Evolutionary conservation across 2,329 filamentous ascomycete species (phyloP), one percentile per base, ranked within the genome.

Genomic region (Alternaria hordeiaustralica): DNA sequence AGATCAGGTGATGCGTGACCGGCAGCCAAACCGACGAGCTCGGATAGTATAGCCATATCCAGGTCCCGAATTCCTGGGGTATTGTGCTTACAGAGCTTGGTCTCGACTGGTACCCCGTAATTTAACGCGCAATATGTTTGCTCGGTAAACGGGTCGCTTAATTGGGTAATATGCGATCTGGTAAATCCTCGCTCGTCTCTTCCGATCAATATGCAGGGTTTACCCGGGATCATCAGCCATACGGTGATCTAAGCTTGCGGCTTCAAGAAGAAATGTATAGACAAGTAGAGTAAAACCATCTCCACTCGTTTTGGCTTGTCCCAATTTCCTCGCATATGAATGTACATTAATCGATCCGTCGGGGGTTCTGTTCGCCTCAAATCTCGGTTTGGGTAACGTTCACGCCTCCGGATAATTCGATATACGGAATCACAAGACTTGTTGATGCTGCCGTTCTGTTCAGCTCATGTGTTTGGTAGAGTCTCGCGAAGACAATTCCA

Each of bases 81-180:
- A 18, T 25, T 46, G 46, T 66, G 74, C 75, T 77, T 76, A 78
- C 75, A 76, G 75, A 74, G 73, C 71, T 67, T 65, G 69, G 74
- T 77, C 75, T 73, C 69, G 75, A 73, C 71, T 66, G 69, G 66
- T 68, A 68, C 69, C 58, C 12, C 60, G 72, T 71, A 74, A 76
- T 77, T 68, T 76, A 70, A 65, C 60, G 53, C 51, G 62, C 60
- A 71, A 70, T 73, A 68, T 68, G 61, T 55, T 44, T 53, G 55
- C 65, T 73, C 71, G 71, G 72, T 66, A 70, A 68, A 67, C 66
- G 66, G 58, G 66, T 67, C 68, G 68, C 69, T 72, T 75, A 75
- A 70, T 73, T 74, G 70, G 71, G 65, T 74, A 76, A 76, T 75
- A 71, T 74, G 60, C 65, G 59, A 71, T 70, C 63, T 70, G 47